Evolutionary conservation across 1,284 basidiomycete genomes (phyloP), one percentile per base, ranked within the genome.

Genomic region (Volvariella surrecta): DNA sequence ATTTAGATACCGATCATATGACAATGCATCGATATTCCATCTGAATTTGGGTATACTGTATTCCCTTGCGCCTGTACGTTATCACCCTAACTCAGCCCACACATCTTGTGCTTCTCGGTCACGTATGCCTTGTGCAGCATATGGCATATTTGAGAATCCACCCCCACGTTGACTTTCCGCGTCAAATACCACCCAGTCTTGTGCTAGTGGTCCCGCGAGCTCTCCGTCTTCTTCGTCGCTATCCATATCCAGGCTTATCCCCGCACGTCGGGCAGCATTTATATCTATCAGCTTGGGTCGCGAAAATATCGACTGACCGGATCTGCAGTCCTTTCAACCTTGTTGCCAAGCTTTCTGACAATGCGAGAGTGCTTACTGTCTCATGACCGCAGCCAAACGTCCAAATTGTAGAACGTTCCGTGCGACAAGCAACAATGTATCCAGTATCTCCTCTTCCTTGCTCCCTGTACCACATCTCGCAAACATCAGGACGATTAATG

Each of bases 221-320:
- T 81, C 79, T 34, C 55, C 48, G 46, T 76, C 73, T 42, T 71
- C 70, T 10, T 79, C 76, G 31, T 83, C 81, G 37, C 74, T 74
- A 43, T 85, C 82, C 46, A 83, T 64, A 52, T 85, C 85, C 45
- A 85, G 69, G 42, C 66, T 69, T 68, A 82, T 75, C 52, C 89
- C 74, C 55, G 85, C 68, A 59, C 78, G 64, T 61, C 87, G 66
- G 54, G 79, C 73, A 55, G 82, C 66, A 61, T 79, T 69, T 62
- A 96, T 82, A 59, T 96, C 92, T 56, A 97, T 96, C 0, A 90
- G 89, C 55, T 86, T 90, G 4, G 93, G 91, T 39, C 84, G 80
- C 17, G 89, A 82, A 62, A 96, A 90, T 54, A 96, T 89, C 1
- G 91, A 94, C 56, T 94, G 90, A 0, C 93, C 93, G 42, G 91